These are phyloP conservation scores for Ophioceras dolichostomum DNA, from an alignment of 2,329 filamentous ascomycete species.

Conservation along the genomic window DNA sequence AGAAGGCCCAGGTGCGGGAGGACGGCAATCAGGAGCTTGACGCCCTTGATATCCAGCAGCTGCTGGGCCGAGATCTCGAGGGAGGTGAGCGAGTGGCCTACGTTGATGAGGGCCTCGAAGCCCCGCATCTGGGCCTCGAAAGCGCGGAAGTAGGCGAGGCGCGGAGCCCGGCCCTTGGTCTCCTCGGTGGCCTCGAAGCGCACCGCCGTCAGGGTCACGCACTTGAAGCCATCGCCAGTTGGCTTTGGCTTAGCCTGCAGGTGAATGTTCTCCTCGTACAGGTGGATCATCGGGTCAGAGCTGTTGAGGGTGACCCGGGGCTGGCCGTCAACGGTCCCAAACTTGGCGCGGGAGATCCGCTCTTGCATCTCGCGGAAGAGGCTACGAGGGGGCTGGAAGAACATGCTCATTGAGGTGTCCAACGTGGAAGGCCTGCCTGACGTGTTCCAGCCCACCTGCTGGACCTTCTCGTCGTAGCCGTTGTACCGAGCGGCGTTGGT, in stretches of 20 bases:
- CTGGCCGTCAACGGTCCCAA: not conserved
- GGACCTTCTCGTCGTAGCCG: too few species aligned
- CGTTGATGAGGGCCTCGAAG: not conserved
- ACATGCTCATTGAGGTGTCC: too few species aligned
- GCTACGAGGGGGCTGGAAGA: too few species aligned
- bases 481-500: too few species aligned
- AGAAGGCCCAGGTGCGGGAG: not conserved
- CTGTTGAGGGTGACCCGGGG: too few species aligned
- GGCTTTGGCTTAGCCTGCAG: not conserved
- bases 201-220: not conserved
- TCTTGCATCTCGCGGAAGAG: too few species aligned
- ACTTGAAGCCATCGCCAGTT: not conserved
- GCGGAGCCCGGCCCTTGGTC: not conserved
- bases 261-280: too few species aligned
- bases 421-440: too few species aligned
- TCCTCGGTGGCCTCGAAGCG: not conserved
- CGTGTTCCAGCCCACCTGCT: too few species aligned
- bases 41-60: not conserved
- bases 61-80: constrained; percentile 1
- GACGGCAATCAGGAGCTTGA: not conserved
- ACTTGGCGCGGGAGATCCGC: too few species aligned
- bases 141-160: not conserved
- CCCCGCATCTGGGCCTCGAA: not conserved
- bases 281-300: too few species aligned
- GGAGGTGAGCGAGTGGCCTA: not conserved